Conservation (phyloP, 257 asterid genomes). For the Solanum dulcamara region DNA sequence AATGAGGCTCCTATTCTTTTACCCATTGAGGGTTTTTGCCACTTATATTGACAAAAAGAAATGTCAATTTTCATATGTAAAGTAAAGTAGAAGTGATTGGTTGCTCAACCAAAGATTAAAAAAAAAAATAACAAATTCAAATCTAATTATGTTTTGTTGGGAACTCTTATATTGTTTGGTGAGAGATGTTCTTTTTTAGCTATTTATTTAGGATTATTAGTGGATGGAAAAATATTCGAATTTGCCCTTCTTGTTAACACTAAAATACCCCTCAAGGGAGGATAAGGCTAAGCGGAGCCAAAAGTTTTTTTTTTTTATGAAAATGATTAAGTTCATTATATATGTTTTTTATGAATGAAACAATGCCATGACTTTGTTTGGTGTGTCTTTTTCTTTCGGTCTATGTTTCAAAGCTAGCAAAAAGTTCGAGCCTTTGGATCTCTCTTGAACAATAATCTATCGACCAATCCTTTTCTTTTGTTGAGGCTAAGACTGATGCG, state of each 20-base stretch:
- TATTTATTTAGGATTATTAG: not conserved
- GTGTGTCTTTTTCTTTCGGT: not conserved
- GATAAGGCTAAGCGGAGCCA: not conserved
- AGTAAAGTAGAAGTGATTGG: not conserved
- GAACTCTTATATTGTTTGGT: not conserved
- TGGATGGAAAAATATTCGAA: not conserved
- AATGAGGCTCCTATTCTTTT: constrained; percentile 20
- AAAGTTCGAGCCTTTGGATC: not conserved
- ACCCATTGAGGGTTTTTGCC: constrained; percentile 16
- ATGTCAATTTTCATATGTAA: not conserved
- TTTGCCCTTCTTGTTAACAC: not conserved
- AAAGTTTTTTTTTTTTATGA: not conserved
- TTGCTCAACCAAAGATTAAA: not conserved
- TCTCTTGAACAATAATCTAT: not conserved
- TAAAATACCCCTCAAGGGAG: not conserved
- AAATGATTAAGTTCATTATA: too few relatives aligned
- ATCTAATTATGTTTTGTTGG: not conserved
- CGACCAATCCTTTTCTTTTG: not conserved
- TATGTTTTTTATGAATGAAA: not conserved
- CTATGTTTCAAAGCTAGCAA: not conserved
- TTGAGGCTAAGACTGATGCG: rapidly evolving
- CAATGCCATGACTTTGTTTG: not conserved
- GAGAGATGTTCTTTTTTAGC: not conserved
- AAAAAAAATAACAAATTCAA: not conserved
- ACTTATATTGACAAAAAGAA: constrained; percentile 26